Base-by-base conservation (phyloP, 371 early-diverging fungal genomes). In the Mortierella sp. region DNA sequence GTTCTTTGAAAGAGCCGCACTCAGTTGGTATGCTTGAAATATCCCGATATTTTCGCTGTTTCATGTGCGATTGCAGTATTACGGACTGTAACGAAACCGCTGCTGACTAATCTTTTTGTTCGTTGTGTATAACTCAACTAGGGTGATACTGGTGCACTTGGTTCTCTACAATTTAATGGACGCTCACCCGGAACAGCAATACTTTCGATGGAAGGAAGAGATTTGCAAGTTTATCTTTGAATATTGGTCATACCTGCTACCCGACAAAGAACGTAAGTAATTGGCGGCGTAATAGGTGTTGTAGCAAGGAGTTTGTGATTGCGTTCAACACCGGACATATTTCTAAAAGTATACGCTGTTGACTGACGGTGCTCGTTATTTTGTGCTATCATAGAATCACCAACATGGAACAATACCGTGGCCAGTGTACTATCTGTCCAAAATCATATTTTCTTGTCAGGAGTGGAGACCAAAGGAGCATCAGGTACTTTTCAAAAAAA, bases 391-490 rank as follows among this genome's bases (percentile, higher is more conserved):
- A 31, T 82, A 86, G 86, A 86, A 86, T 82, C 86, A 2, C 86
- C 86, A 11, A 86, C 86, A 14, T 86, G 86, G 86, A 86, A 86
- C 55, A 86, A 86, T 73, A 86, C 86, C 24, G 86, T 86, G 31
- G 96, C 97, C 0, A 95, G 95, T 63, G 94, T 94, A 7, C 80
- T 97, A 19, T 96, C 97, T 9, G 96, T 96, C 6, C 96, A 96
- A 44, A 91, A 91, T 28, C 89, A 90, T 31, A 90, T 95, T 44
- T 97, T 97, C 72, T 82, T 89, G n/a, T 96, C 96, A 3, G 97
- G 97, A 28, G 90, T 94, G n/a, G 95, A 95, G 44, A 92, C 92
- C 38, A 91, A 91, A 19, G 90, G 90, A 50, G 88, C 91, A 38
- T 83, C 92, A 31, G 92, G 92, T 79, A 90, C 82, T 14, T 2